Evolutionary conservation across 805 yeast species (phyloP), one percentile per base, ranked within the genome.

Genomic region (Metschnikowia similis): DNA sequence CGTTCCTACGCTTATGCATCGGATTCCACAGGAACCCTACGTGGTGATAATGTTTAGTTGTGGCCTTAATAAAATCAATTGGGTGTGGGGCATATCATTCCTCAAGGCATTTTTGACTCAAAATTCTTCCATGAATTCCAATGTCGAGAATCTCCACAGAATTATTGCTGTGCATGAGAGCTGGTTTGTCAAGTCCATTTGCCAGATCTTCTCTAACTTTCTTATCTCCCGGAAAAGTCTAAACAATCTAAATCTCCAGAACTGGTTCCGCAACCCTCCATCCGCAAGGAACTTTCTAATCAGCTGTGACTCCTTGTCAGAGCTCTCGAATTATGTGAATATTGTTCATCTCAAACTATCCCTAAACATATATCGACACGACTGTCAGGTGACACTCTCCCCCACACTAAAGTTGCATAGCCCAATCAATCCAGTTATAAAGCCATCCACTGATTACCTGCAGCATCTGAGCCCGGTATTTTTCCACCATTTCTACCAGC

Each of bases 121-220:
- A 14, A 57, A 51, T 48, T 58, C 66, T n/a, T 74, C 73, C 5
- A 66, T 77, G 41, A 77, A 79, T 49, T 79, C 81, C 52, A 76
- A 78, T 47, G 73, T 79, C 37, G 56, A 60, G 29, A 69, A 69
- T 48, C 66, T 92, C 40, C 69, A 71, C 46, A 84, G 82, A 59
- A 72, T 89, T 2, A 86, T 84, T 55, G 78, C 91, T 30, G 96
- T 92, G 2, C 97, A 92, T 66, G 97, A 91, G 57, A 85, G 87
- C 42, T 90, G 97, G 94, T 80, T 91, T 67, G 80, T 89, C 28
- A 81, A 89, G 58, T 84, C 96, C 0, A 77, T 89, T 35, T 79
- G 86, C 13, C 90, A 87, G 48, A 77, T 89, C 26, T 70, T 88
- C 51, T 75, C 83, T 49, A 86, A 84, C 59, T 83, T 87, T 48